Evolutionary conservation across 2,329 filamentous ascomycete species (phyloP), one percentile per base, ranked within the genome.

Genomic region (Aspergillus candidus): DNA sequence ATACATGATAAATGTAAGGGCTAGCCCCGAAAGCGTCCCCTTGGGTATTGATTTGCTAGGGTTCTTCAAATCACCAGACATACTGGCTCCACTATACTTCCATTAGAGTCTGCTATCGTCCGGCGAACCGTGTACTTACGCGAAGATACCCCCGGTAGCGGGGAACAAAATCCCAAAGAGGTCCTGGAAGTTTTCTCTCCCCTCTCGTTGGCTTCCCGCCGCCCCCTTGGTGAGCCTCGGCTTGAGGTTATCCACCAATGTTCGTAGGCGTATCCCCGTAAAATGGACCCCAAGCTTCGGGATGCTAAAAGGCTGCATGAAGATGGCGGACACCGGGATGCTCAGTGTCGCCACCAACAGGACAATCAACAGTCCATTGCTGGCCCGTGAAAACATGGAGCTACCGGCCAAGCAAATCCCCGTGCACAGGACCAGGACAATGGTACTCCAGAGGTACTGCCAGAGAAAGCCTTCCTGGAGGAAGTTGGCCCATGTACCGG

Each of bases 141-240:
- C 76, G 55, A 80, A 78, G 18, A 79, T 80, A 4, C 71, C 73
- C 4, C 79, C 78, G 2, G 80, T 83, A 3, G 81, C 80, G 31
- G 88, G 87, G 55, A 93, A 94, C 1, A 94, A 69, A 49, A 94
- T 88, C 2, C 88, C 89, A 67, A 94, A 94, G 7, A 94, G 71
- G 53, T 88, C 81, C 49, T 89, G 84, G 53, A 89, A 94, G 11
- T 76, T 90, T 49, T 83, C 80, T 34, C 79, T 70, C 6, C 80
- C 82, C 31, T 72, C 71, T 45, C 82, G 77, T 39, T 82, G 75
- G 46, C 77, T 80, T 15, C 80, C 81, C 38, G 76, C 76, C 2
- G 79, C 76, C 32, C 83, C 82, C 44, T 70, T 76, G 3, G 78
- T 83, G 44, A 84, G 76, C 30, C 67, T 67, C 17, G 88, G 88